Base-by-base conservation (phyloP, 768 basidiomycete genomes). In the Antrodiella citrinella region DNA sequence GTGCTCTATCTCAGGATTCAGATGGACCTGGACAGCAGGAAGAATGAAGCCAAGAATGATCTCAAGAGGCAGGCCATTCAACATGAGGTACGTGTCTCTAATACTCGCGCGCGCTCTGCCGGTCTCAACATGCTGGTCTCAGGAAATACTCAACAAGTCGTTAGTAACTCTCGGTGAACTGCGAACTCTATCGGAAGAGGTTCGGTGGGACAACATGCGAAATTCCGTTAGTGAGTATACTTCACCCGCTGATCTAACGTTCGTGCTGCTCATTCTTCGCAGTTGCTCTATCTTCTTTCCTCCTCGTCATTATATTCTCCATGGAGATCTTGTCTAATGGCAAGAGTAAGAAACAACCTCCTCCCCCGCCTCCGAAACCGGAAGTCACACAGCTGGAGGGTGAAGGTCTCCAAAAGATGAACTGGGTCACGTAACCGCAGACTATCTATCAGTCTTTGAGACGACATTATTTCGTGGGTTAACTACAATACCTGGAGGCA, bases 11-110 rank as follows among this genome's bases (percentile, higher is more conserved):
- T 40, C 49, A 96, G 93, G 61, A 90, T 94, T 46, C 93, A 97
- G 66, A 92, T 98, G 83, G 96, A 99, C 50, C 74, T 97, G 52
- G 91, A 95, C 60, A 92, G 83, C 54, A 77, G 95, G 51, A 97
- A 93, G 72, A 91, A 86, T 56, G 96, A 98, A 63, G 79, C 84
- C 12, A 86, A 83, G 61, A 74, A 82, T 1, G 93, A 97, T 47
- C 61, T 89, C 52, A 95, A 93, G 67, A 77, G 75, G 48, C 82
- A 85, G 57, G 92, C 92, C 58, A 86, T 97, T 52, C 69, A 72
- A 26, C 91, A 95, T 35, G 90, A 92, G 76, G 89, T 86, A 39
- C 18, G 71, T n/a, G n/a, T n/a, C n/a, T n/a, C n/a, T n/a, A n/a
- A n/a, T n/a, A n/a, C n/a, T n/a, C n/a, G n/a, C n/a, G n/a, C n/a